Evolutionary conservation across 768 basidiomycete genomes (phyloP).

Genomic region (Boletellus sp.): DNA sequence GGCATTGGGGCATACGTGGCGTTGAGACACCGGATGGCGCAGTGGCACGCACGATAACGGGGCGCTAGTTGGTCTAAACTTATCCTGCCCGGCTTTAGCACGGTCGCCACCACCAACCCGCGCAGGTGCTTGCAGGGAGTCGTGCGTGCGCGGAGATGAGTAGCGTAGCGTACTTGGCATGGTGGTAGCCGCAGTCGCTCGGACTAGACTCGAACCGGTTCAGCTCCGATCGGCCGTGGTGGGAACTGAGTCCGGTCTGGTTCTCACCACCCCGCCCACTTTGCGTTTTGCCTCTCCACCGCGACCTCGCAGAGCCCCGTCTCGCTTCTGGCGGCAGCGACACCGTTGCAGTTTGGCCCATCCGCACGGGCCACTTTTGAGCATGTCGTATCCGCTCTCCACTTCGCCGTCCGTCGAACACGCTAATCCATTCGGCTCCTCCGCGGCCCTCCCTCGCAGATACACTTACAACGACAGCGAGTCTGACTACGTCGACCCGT

Average conservation of each 20-base stretch:
- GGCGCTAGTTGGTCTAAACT: no score
- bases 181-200: neutral
- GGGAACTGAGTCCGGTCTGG: slow-evolving; percentile 19
- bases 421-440: slow-evolving; percentile 60
- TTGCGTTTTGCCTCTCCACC: slow-evolving; percentile 5
- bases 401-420: slow-evolving; percentile 60
- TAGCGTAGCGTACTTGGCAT: no score
- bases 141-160: slow-evolving; percentile 12
- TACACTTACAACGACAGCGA: slow-evolving; percentile 72
- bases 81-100: no score
- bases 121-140: neutral
- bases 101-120: no score
- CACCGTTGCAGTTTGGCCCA: slow-evolving; percentile 11
- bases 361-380: slow-evolving; percentile 13
- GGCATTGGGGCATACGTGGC: slow-evolving; percentile 41
- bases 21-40: slow-evolving; percentile 39
- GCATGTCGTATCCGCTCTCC: slow-evolving; percentile 50
- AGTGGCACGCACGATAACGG: slow-evolving; percentile 12
- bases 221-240: slow-evolving; percentile 19
- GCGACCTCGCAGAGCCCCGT: slow-evolving; percentile 3
- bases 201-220: slow-evolving; percentile 19
- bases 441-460: slow-evolving; percentile 35
- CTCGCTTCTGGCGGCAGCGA: slow-evolving; percentile 8
- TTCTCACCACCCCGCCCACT: slow-evolving; percentile 19
- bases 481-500: slow-evolving; percentile 63